Base-by-base conservation (phyloP, 2,329 filamentous ascomycete species). In the Aspergillus sp. region DNA sequence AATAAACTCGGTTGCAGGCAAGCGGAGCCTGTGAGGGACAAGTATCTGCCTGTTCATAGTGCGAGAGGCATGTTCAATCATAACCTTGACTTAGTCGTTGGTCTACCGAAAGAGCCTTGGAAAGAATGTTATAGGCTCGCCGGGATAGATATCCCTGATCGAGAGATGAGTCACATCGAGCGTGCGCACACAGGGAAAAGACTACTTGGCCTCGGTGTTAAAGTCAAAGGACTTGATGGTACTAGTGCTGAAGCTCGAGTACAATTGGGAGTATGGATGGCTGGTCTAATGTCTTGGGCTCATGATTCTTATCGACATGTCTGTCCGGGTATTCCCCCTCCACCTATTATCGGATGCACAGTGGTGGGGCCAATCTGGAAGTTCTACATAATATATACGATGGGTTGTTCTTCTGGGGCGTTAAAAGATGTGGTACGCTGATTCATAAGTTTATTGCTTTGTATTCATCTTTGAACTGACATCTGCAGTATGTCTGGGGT, bases 191-290 rank as follows among this genome's bases (percentile, higher is more conserved):
- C 60, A 8, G 56, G 56, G 9, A 45, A 50, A n/a, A 38, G 60
- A 5, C 28, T 62, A 23, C 47, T 62, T 4, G 60, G 60, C 6
- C 15, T 50, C 15, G 56, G 56, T 6, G 19, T 58, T 6, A 39
- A 57, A 28, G 47, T 59, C 21, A 62, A 62, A 32, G 43, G 51
- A 1, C 9, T 45, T 17, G 56, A 57, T 5, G 60, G 60, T 10
- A 59, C 52, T 15, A 7, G 52, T 47, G 25, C 41, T 15, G 56
- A 62, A 19, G 52, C 60, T 10, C 41, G 59, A 28, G 51, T 57
- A 8, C 56, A 62, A 48, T 25, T 59, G 15, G 56, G 32, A 9
- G 38, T 56, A 23, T 62, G 60, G 56, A 62, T 59, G 56, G 43
- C 56, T 17, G 56, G 60, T 6, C 30, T 62, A 19, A 25, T 55